Percentiles rank a stretch among this genome's conserved stretches.
These are phyloP conservation scores for Fusarium metavorans DNA, from an alignment of 2,329 filamentous ascomycete species.

Conservation along the genomic window DNA sequence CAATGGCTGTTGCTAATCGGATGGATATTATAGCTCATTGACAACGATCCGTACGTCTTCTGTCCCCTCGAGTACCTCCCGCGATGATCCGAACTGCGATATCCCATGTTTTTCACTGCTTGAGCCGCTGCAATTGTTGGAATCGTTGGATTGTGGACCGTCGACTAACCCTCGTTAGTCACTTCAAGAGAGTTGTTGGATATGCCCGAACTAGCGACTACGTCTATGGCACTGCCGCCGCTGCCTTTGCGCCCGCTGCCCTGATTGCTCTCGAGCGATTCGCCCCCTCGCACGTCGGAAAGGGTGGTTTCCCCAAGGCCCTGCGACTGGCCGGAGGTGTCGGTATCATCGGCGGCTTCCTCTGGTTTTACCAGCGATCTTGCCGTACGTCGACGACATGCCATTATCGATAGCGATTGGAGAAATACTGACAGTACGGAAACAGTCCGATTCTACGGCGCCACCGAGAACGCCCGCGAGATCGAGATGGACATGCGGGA, in stretches of 20 bases:
- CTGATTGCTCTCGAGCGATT: conserved; percentile 86
- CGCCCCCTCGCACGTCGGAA: conserved; percentile 85
- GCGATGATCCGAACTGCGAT: conserved; percentile 4
- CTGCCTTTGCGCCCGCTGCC: conserved; percentile 77
- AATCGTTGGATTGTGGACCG: conserved; percentile 6
- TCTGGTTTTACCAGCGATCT: conserved; percentile 88
- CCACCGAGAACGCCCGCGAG: conserved; percentile 91
- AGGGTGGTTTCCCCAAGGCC: conserved; percentile 82
- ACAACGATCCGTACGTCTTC: conserved; percentile 89
- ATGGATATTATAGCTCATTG: conserved; percentile 82
- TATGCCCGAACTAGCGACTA: conserved; percentile 93
- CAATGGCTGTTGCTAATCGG: conserved; percentile 41
- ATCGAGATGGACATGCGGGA: conserved; percentile 97
- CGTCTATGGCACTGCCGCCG: conserved; percentile 73
- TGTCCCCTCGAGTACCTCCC: conserved; percentile 2
- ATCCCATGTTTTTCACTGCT: neutral
- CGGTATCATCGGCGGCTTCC: conserved; percentile 81
- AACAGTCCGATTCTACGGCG: conserved; percentile 93
- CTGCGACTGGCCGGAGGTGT: conserved; percentile 84
- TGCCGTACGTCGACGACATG: conserved; percentile 69
- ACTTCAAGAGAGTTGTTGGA: conserved; percentile 88
- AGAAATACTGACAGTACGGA: neutral
- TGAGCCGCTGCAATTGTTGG: neutral
- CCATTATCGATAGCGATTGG: neutral
- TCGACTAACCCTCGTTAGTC: conserved; percentile 65